phyloP scores from a whole-genome alignment of 257 asterid species.

The Verbena officinalis region DNA sequence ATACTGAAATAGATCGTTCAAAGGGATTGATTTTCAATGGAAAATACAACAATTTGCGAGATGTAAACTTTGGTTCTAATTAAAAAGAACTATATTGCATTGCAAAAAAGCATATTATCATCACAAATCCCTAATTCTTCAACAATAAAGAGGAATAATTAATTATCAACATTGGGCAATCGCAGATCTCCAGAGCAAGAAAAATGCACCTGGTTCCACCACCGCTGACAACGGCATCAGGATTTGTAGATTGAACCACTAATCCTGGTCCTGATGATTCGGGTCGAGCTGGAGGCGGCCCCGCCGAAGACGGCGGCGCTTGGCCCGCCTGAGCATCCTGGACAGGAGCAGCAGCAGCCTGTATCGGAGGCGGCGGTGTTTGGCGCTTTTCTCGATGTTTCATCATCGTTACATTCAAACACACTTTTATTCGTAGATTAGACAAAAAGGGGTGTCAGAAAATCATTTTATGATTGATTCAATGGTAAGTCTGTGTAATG shows the following conservation, averaged over 20 bases:
- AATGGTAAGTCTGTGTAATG: not conserved
- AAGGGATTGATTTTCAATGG: not conserved
- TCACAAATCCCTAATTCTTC: not conserved
- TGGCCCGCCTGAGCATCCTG: constrained; percentile 22
- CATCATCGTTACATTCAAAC: constrained; percentile 31
- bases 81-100: not conserved
- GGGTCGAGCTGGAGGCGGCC: constrained; percentile 9
- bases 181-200: not conserved
- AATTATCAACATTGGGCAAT: not conserved
- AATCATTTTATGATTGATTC: constrained; percentile 7
- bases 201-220: constrained; percentile 60
- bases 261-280: constrained; percentile 21
- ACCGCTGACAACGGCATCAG: constrained; percentile 55
- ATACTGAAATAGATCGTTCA: not conserved
- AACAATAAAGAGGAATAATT: not conserved
- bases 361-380: constrained; percentile 15
- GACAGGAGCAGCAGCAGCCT: not conserved
- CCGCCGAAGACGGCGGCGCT: constrained; percentile 25
- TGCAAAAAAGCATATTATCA: not conserved
- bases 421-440: not conserved
- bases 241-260: constrained; percentile 43
- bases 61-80: too few relatives aligned
- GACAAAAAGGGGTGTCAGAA: constrained; percentile 3
- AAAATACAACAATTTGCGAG: not conserved
- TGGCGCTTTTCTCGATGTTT: constrained; percentile 24